Conservation (phyloP, 805 yeast species). For the Suhomyces vadensis region DNA sequence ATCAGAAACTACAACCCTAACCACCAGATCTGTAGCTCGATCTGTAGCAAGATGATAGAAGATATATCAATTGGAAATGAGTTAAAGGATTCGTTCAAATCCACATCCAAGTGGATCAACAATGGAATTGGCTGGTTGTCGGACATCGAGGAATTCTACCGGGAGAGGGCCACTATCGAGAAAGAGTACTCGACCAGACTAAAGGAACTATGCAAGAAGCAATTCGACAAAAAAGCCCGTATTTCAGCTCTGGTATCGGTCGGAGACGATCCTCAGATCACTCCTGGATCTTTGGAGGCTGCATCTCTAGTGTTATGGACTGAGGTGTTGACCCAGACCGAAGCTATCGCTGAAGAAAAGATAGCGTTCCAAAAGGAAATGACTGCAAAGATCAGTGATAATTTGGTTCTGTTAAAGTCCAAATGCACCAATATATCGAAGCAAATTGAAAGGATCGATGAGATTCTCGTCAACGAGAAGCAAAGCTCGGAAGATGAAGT, state of each 20-base stretch:
- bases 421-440: constrained; percentile 56
- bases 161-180: constrained; percentile 80
- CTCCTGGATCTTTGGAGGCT: constrained; percentile 93
- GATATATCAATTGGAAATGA: constrained; percentile 61
- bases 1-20: not conserved
- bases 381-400: constrained; percentile 58
- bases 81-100: constrained; percentile 75
- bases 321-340: constrained; percentile 82
- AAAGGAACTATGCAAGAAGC: constrained; percentile 61
- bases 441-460: constrained; percentile 59
- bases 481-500: constrained; percentile 56
- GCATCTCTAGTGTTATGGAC: constrained; percentile 90
- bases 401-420: constrained; percentile 52
- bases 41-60: constrained; percentile 2
- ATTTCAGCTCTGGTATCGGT: constrained; percentile 69
- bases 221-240: constrained; percentile 74
- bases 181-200: constrained; percentile 76
- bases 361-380: constrained; percentile 59
- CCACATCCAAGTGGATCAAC: constrained; percentile 75
- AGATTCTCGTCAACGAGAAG: constrained; percentile 51
- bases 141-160: constrained; percentile 81
- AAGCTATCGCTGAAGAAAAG: constrained; percentile 70
- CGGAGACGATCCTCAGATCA: constrained; percentile 85
- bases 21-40: too few relatives aligned
- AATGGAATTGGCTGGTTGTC: constrained; percentile 72